Base-by-base conservation (phyloP, 2,329 filamentous ascomycete species). In the Huntiella moniliformis region DNA sequence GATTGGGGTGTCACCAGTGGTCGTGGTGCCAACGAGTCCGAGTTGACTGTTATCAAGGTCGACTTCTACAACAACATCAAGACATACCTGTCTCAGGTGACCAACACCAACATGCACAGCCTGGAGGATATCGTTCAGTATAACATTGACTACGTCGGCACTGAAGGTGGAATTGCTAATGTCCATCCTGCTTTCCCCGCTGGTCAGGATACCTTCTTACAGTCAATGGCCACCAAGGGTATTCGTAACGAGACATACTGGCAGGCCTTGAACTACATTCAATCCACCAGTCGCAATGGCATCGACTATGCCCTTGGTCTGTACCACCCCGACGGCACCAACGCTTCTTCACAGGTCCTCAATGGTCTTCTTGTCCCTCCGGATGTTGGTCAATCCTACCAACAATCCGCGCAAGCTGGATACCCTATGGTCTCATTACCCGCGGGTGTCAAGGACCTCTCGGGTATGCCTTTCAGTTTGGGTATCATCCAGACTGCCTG, bases 371-470 rank as follows among this genome's bases (percentile, higher is more conserved):
- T 87, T 1, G 76, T 82, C 0, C 80, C 80, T 4, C 67, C 78
- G 0, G 74, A 80, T 54, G 75, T 79, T 3, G 79, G 70, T 0
- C 77, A 82, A 57, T 71, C 72, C 3, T 74, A 74, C 51, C 74
- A 82, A 59, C 71, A 82, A 49, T 76, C 79, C 0, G 81, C 82
- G 0, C 79, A 85, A 60, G 82, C 81, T 4, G 79, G 80, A 0
- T 86, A 85, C 55, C 81, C 80, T 0, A 68, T 82, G 55, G 66
- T 85, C 43, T 82, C 79, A 0, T 56, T 86, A 1, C 81, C 81
- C 0, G 75, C 68, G 0, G 76, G 76, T 1, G 61, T 74, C 4
- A 64, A 70, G 52, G 60, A 56, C 10, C 69, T 67, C 3, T 48
- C 46, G 17, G 35, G 45, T 8, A 50, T 52, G 28, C 41, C 44